Evolutionary conservation across 2,329 filamentous ascomycete genomes (phyloP), one percentile per base, ranked within the genome.

Genomic region (Ambrosiella beaveri): DNA sequence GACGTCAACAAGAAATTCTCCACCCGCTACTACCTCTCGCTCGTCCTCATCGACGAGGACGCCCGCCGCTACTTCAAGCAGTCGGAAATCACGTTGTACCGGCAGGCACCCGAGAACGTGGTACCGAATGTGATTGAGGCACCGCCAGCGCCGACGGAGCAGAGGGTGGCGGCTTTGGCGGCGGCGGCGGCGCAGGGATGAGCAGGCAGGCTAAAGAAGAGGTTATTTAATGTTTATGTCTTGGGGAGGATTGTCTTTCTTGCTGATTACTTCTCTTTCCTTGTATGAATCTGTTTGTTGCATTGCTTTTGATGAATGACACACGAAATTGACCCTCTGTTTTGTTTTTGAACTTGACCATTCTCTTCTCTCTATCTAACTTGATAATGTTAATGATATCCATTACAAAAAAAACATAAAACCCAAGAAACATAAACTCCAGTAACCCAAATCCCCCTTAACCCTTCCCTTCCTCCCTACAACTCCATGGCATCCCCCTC

Each of bases 1-100:
- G 93, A 98, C 70, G 94, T 98, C 64, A 98, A 98, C 80, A 98
- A 98, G 78, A 98, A 98, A 74, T 98, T 95, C 71, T 97, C 91
- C 35, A 97, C 91, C 41, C 80, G 93, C 66, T 98, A 98, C 73
- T 98, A 98, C 73, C 80, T 98, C 62, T 96, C 90, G 68, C 74
- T 98, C 62, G 93, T 98, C 19, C 78, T 96, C 64, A 96, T 96
- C 64, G 90, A 96, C 67, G 90, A 96, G 80, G 93, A 98, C 70
- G 93, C 93, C 54, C 83, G 93, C 65, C 82, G 93, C 65, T 98
- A 98, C 74, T 98, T 98, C 74, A 98, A 98, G 72, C 93, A 98
- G 71, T 96, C 89, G 56, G 93, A 98, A 73, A 98, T 98, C 68
- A 90, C 96, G 60, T 82, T 98, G 56, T 97, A 86, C 74, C 84